These are phyloP conservation scores for Aphanomyces stellatus DNA, from an alignment of 352 stramenopile species.

Conservation along the genomic window DNA sequence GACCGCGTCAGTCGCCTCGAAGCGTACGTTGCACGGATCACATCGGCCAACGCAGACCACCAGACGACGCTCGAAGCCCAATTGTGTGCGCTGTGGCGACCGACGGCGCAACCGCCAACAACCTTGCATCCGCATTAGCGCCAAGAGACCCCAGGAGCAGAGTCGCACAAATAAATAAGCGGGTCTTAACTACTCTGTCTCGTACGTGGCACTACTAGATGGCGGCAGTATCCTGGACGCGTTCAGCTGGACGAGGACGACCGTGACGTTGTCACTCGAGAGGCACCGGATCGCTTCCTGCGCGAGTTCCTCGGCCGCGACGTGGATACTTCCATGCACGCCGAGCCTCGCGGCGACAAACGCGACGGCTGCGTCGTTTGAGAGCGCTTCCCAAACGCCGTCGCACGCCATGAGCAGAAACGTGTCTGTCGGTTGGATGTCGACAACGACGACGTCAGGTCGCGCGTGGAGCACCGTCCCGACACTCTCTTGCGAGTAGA, in stretches of 20 bases:
- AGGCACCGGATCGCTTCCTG: conserved; percentile 62
- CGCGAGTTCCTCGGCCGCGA: conserved; percentile 58
- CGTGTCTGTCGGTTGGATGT: conserved; percentile 32
- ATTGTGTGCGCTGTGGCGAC: not conserved
- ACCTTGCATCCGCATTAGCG: too few species aligned
- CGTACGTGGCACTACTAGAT: too few species aligned
- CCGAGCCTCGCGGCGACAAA: conserved; percentile 45
- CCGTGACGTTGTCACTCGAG: conserved; percentile 77
- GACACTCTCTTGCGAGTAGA: conserved; percentile 15
- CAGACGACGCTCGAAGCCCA: not conserved
- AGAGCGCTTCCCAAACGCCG: conserved; percentile 77
- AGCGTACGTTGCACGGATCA: not conserved
- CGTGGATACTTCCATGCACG: conserved; percentile 42
- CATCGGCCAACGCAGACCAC: not conserved
- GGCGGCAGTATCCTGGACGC: not conserved
- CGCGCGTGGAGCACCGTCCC: conserved; percentile 36
- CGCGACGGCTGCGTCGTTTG: conserved; percentile 44
- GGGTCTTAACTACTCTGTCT: not conserved
- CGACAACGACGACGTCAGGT: conserved; percentile 39
- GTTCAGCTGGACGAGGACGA: conserved; percentile 33
- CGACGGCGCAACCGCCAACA: not conserved
- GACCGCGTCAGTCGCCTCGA: not conserved
- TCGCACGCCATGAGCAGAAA: conserved; percentile 77
- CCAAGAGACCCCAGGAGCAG: too few species aligned
- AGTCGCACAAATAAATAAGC: too few species aligned